Conservation (phyloP, 768 basidiomycete genomes). For the Kwoniella mangroviensis region DNA sequence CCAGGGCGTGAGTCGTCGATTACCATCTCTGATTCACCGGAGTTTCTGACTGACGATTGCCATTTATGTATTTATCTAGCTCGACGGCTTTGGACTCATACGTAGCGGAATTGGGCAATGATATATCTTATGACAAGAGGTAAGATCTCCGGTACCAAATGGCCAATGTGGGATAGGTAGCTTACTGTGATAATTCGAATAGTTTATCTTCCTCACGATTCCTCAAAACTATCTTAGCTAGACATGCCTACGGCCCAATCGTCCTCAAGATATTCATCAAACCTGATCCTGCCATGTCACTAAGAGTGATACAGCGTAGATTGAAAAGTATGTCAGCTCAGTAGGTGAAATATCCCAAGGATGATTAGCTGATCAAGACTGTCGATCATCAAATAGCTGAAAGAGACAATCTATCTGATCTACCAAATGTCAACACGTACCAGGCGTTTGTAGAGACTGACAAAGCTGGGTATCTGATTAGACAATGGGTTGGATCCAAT, state of each 20-base stretch:
- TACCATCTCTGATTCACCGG: neutral
- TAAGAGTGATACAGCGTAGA: constrained; percentile 73
- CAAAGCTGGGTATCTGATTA: constrained; percentile 89
- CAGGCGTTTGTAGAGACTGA: constrained; percentile 92
- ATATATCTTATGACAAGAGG: constrained; percentile 92
- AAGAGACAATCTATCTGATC: constrained; percentile 78
- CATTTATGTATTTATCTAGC: constrained; percentile 25
- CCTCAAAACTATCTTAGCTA: constrained; percentile 84
- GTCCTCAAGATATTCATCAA: constrained; percentile 96
- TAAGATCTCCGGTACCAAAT: constrained; percentile 57
- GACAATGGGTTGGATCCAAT: constrained; percentile 93
- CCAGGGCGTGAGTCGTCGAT: constrained; percentile 49
- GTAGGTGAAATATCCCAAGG: too few species aligned
- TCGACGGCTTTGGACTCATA: constrained; percentile 79
- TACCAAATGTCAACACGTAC: constrained; percentile 86
- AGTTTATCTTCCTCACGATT: constrained; percentile 75
- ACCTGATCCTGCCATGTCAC: constrained; percentile 79
- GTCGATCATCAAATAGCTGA: constrained; percentile 65
- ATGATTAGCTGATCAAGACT: too few species aligned
- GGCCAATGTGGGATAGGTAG: neutral
- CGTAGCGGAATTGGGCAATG: constrained; percentile 82
- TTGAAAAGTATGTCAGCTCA: constrained; percentile 69
- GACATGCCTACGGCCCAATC: constrained; percentile 78
- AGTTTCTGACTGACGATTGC: neutral
- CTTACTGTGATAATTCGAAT: neutral